phyloP scores from a whole-genome alignment of 805 yeast genomes.

The Zygoascus ofunaensis region DNA sequence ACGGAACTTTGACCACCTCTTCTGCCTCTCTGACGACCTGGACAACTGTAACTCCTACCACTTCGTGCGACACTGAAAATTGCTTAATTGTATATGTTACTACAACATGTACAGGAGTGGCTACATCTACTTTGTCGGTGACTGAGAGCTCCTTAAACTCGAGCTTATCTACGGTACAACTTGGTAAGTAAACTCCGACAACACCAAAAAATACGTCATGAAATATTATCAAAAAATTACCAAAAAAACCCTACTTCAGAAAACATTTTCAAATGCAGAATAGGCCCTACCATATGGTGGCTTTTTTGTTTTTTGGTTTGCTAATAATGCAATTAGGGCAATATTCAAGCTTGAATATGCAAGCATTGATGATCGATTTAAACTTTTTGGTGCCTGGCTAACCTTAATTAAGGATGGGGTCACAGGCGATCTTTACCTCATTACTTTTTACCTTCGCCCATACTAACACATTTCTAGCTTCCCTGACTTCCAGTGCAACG shows the following conservation, averaged over 20 bases:
- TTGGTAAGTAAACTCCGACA: not conserved
- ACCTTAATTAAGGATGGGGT: no score
- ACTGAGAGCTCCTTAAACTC: not conserved
- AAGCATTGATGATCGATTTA: no score
- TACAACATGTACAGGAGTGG: conserved; percentile 1
- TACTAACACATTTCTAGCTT: no score
- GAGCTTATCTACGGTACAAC: not conserved
- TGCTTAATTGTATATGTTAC: not conserved
- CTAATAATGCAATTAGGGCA: no score
- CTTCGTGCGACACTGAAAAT: not conserved
- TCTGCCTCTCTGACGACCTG: not conserved
- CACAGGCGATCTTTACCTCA: no score
- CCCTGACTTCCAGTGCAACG: no score
- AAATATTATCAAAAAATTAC: no score
- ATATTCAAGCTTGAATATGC: no score
- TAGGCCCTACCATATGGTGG: not conserved
- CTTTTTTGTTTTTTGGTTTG: no score
- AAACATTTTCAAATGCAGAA: not conserved
- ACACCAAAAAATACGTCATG: not conserved
- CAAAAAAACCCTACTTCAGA: no score
- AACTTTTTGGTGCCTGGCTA: no score
- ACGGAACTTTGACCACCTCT: not conserved
- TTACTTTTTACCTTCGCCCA: no score
- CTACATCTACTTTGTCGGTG: not conserved
- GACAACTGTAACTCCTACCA: conserved; percentile 1